phyloP scores from a whole-genome alignment of 495 filamentous ascomycete species.

The Penicillium mononematosum region DNA sequence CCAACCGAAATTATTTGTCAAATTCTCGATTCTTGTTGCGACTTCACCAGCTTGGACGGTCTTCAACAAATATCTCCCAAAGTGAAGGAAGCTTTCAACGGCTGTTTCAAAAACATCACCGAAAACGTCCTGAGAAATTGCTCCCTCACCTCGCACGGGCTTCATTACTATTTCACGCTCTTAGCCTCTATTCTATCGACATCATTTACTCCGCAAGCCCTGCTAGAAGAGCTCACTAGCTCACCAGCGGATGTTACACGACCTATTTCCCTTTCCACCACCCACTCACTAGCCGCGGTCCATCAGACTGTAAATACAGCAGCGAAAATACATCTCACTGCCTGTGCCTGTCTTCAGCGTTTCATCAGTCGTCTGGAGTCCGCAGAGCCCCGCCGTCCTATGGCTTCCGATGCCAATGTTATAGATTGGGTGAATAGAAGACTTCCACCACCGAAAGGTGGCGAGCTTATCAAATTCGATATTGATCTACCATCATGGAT shows the following conservation, averaged over 20 bases:
- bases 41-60: slow-evolving; percentile 11
- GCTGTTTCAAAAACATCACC: slow-evolving; percentile 1
- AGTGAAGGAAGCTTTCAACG: slow-evolving; percentile 8
- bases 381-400: slow-evolving; percentile 8
- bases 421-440: background rate
- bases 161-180: background rate
- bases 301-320: background rate
- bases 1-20: slow-evolving; percentile 4
- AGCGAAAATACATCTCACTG: slow-evolving; percentile 1
- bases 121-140: slow-evolving; percentile 1
- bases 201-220: background rate
- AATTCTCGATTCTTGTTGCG: slow-evolving; percentile 5
- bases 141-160: background rate
- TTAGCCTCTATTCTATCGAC: background rate
- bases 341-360: background rate
- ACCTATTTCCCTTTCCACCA: slow-evolving; percentile 1
- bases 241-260: background rate
- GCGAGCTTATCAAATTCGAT: slow-evolving; percentile 4
- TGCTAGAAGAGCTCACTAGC: background rate
- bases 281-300: slow-evolving; percentile 1
- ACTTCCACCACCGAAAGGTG: background rate
- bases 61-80: slow-evolving; percentile 10
- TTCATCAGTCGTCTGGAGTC: slow-evolving; percentile 1
- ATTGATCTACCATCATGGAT: slow-evolving; percentile 7
- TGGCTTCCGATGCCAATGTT: slow-evolving; percentile 1